A percentile compares a stretch with the other conserved stretches of the same genome.
These are phyloP conservation scores for Pinus tabuliformis DNA, from an alignment of 75 land plant genomes.

Conservation along the genomic window DNA sequence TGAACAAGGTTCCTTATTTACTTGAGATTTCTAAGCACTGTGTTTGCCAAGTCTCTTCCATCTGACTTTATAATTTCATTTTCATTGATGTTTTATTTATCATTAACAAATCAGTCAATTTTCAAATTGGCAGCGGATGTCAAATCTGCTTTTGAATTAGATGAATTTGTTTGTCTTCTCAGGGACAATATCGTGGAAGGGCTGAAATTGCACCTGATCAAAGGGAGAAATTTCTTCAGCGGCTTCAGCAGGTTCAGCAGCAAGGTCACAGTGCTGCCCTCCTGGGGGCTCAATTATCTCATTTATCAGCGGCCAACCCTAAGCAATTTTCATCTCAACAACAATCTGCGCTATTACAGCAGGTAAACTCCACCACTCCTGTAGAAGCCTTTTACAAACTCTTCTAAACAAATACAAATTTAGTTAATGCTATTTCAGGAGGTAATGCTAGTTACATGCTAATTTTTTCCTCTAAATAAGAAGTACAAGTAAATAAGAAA, in stretches of 20 bases:
- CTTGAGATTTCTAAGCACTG: too few species aligned
- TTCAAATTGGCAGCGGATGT: background rate
- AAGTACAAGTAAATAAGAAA: too few species aligned
- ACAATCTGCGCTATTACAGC: constrained; percentile 58
- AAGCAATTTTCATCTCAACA: constrained; percentile 63
- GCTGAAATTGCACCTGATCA: constrained; percentile 92
- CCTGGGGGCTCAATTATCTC: constrained; percentile 42
- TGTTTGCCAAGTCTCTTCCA: too few species aligned
- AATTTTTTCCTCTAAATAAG: too few species aligned
- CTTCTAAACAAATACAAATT: background rate
- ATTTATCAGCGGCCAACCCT: constrained; percentile 45
- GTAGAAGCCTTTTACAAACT: background rate
- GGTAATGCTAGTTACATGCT: too few species aligned
- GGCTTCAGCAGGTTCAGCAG: constrained; percentile 75
- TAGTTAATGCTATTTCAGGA: too few species aligned
- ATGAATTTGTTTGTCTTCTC: constrained; percentile 4
- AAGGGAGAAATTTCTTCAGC: constrained; percentile 84
- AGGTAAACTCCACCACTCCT: constrained; percentile 27
- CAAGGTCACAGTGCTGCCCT: constrained; percentile 56
- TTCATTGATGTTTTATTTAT: too few species aligned
- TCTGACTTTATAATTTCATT: too few species aligned
- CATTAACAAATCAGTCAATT: too few species aligned
- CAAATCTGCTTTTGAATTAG: background rate
- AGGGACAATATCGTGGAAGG: constrained; percentile 80
- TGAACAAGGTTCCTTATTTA: too few species aligned